These are phyloP conservation scores for Trichoderma gamsii DNA, from an alignment of 495 filamentous ascomycete genomes.

Conservation along the genomic window DNA sequence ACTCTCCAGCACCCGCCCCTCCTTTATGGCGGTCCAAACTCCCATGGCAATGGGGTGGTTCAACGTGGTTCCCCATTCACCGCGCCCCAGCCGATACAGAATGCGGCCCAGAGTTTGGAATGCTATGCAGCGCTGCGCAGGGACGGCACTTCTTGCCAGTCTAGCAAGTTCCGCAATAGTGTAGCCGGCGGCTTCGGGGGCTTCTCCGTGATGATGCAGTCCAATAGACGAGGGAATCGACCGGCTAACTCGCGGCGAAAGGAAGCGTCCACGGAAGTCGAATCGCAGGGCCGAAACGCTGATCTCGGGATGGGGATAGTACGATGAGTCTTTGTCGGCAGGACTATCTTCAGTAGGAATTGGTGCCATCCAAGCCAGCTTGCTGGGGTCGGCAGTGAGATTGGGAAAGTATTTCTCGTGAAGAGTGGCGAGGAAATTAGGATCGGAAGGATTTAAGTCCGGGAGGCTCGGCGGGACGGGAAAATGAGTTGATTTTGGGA, in stretches of 20 bases:
- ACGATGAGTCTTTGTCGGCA: conserved; percentile 62
- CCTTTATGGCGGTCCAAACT: conserved; percentile 70
- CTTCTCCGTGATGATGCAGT: conserved; percentile 89
- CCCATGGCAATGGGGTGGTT: conserved; percentile 51
- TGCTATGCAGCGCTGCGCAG: conserved; percentile 83
- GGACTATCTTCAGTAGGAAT: conserved; percentile 49
- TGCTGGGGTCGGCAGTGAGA: conserved; percentile 74
- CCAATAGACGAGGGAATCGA: conserved; percentile 67
- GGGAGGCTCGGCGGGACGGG: conserved; percentile 38
- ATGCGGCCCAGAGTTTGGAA: conserved; percentile 86
- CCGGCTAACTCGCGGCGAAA: conserved; percentile 67
- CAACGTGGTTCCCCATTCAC: conserved; percentile 64
- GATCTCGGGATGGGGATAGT: conserved; percentile 72
- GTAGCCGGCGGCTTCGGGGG: conserved; percentile 90
- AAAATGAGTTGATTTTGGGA: conserved; percentile 36
- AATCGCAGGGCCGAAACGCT: conserved; percentile 78
- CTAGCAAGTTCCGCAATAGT: conserved; percentile 84
- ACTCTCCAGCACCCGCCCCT: conserved; percentile 66
- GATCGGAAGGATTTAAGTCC: conserved; percentile 74
- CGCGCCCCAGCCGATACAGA: conserved; percentile 72
- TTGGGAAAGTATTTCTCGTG: conserved; percentile 89
- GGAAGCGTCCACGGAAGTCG: conserved; percentile 70
- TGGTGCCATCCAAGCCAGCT: conserved; percentile 84
- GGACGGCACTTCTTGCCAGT: conserved; percentile 71
- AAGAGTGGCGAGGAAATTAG: conserved; percentile 74